Evolutionary conservation across 2,329 filamentous ascomycete genomes (phyloP).

Genomic region (Colletotrichum simmondsii): DNA sequence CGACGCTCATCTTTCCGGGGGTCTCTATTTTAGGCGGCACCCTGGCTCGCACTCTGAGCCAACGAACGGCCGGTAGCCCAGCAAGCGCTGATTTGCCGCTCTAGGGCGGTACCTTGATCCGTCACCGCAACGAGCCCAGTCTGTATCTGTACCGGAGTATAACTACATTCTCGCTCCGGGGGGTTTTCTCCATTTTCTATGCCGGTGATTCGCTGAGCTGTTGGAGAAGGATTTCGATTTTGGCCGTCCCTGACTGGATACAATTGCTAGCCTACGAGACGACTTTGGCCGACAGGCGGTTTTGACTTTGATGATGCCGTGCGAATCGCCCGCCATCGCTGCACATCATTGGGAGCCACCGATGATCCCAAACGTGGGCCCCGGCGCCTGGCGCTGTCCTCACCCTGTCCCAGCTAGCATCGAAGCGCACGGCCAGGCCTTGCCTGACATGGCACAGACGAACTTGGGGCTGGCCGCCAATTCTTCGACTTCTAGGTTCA

Average conservation of each 20-base stretch:
- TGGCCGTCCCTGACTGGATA: constrained; percentile 21
- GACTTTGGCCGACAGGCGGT: constrained; percentile 13
- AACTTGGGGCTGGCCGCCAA: constrained; percentile 1
- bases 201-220: constrained; percentile 20
- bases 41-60: constrained; percentile 13
- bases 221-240: background rate
- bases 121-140: constrained; percentile 14
- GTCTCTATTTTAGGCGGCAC: constrained; percentile 25
- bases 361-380: constrained; percentile 28
- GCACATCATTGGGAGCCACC: constrained; percentile 34
- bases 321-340: constrained; percentile 34
- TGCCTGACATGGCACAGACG: constrained; percentile 26
- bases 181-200: constrained; percentile 2
- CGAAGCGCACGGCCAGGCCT: constrained; percentile 20
- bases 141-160: constrained; percentile 10
- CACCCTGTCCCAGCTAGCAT: constrained; percentile 25
- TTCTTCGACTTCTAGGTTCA: constrained; percentile 6
- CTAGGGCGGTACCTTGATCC: background rate
- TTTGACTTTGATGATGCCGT: constrained; percentile 31
- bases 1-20: background rate
- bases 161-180: constrained; percentile 5
- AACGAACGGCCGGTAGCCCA: constrained; percentile 5
- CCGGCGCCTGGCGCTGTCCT: constrained; percentile 16
- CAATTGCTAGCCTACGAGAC: constrained; percentile 13
- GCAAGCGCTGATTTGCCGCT: constrained; percentile 24